Evolutionary conservation across 140 eudicot species (phyloP).

Genomic region (Bidens hawaiensis): DNA sequence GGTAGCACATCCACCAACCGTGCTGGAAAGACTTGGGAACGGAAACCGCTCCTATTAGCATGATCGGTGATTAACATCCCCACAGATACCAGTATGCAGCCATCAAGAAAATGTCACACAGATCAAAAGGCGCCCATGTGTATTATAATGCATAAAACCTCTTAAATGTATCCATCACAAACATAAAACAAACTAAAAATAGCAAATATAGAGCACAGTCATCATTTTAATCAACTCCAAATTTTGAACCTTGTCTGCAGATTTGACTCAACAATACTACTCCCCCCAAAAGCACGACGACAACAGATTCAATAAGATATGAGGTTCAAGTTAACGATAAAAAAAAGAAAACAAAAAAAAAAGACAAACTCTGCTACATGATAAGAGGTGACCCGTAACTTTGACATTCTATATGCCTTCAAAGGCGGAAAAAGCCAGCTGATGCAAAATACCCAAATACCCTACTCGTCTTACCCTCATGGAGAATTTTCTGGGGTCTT

Average conservation of each 20-base stretch:
- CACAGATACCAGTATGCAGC: not conserved
- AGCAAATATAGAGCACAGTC: not conserved
- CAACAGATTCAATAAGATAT: constrained; percentile 13
- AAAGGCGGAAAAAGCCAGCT: not conserved
- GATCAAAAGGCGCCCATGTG: not conserved
- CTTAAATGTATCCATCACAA: not conserved
- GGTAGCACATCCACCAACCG: not conserved
- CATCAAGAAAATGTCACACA: not conserved
- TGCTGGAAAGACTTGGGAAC: not conserved
- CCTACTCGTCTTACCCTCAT: constrained; percentile 36
- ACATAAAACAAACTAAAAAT: not conserved
- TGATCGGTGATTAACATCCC: not conserved
- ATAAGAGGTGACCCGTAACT: not conserved
- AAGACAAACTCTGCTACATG: constrained; percentile 9
- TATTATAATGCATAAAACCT: not conserved
- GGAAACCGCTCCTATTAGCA: not conserved
- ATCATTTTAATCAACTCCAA: constrained; percentile 10
- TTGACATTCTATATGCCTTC: constrained; percentile 7
- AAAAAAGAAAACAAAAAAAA: not conserved
- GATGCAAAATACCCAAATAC: not conserved
- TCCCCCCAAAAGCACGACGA: constrained; percentile 5
- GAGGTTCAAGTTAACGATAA: not conserved
- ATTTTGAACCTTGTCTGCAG: constrained; percentile 7
- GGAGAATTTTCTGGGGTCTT: constrained; percentile 84
- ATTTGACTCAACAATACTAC: constrained; percentile 8